Evolutionary conservation across 139 green algal species (phyloP), one percentile per base, ranked within the genome.

Genomic region (Chlorella sp.): DNA sequence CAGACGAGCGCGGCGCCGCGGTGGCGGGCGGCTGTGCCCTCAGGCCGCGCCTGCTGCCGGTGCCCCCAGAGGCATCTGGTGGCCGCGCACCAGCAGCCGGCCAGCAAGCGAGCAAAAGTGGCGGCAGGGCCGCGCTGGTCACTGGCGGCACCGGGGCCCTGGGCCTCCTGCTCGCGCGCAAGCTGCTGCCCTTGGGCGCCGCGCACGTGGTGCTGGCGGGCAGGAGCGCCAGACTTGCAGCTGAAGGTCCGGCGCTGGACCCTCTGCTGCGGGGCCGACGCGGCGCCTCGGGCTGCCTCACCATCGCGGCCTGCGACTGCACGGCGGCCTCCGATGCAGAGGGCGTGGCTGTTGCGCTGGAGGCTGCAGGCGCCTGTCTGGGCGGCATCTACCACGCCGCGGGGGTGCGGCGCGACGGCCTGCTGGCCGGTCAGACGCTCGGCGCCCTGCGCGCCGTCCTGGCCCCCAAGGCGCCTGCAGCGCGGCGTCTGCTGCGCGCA

Each of bases 351-450:
- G 21, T n/a, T 3, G 23, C 23, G 2, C 12, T 60, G 23, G 8
- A 31, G 2, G 2, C 7, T 3, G 27, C 36, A 41, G 33, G 61
- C 27, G 6, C 17, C 6, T 11, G 7, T 1, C n/a, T 81, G 6
- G 9, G 27, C 5, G 48, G 17, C n/a, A 38, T 94, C 29, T 33
- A 95, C 2, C 90, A 91, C 72, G 88, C 89, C 6, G 88, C 87
- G 11, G 91, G 91, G 9, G 89, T 92, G 29, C 77, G 94, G 65
- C 77, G 84, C n/a, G 91, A 95, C 66, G 88, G 86, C 17, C 81
- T 86, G 4, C 67, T 96, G 0, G 12, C n/a, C 0, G 89, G 89
- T 29, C 88, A 92, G 71, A 90, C 56, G 2, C 55, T 74, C 0
- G 31, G 23, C 5, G 61, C 58, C 7, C 40, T 90, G 25, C 79